phyloP scores from a whole-genome alignment of 805 yeast genomes.

The Zygoascus ofunaensis region DNA sequence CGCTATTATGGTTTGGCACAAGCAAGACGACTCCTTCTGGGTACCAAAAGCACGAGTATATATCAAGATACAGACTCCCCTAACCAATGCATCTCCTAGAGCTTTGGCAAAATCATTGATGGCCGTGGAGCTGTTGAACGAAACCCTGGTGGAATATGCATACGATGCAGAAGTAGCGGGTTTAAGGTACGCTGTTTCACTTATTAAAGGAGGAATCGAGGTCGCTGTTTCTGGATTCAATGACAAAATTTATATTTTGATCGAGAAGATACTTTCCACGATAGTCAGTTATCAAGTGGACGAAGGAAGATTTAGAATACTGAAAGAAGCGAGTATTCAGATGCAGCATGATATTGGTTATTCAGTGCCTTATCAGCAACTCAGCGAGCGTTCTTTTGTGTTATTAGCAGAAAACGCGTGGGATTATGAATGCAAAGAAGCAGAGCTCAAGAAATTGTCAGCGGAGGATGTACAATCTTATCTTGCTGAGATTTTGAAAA shows the following conservation, averaged over 20 bases:
- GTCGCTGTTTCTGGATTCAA: slow-evolving; percentile 70
- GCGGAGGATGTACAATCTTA: slow-evolving; percentile 45
- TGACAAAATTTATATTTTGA: slow-evolving; percentile 61
- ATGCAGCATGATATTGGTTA: slow-evolving; percentile 60
- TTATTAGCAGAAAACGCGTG: slow-evolving; percentile 68
- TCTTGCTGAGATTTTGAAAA: slow-evolving; percentile 44
- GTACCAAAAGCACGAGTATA: slow-evolving; percentile 77
- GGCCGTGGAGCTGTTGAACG: slow-evolving; percentile 63
- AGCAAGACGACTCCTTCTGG: slow-evolving; percentile 80
- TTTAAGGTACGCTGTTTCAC: slow-evolving; percentile 45
- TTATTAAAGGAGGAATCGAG: slow-evolving; percentile 62
- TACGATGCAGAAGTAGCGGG: slow-evolving; percentile 85
- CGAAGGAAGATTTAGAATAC: slow-evolving; percentile 52
- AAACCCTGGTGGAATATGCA: slow-evolving; percentile 62
- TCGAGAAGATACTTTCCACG: slow-evolving; percentile 50
- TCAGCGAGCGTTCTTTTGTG: slow-evolving; percentile 51
- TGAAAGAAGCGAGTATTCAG: slow-evolving; percentile 55
- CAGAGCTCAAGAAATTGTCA: slow-evolving; percentile 37
- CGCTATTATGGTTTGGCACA: slow-evolving; percentile 66
- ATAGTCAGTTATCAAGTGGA: slow-evolving; percentile 43
- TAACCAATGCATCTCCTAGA: slow-evolving; percentile 48
- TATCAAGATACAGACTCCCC: slow-evolving; percentile 54
- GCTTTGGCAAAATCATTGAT: slow-evolving; percentile 51
- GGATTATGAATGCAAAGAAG: slow-evolving; percentile 51
- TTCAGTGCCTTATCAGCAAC: slow-evolving; percentile 70